A percentile compares a stretch with the other conserved stretches of the same genome.
Evolutionary conservation across 352 stramenopile species (phyloP).

Genomic region (Blastocystis sp.): DNA sequence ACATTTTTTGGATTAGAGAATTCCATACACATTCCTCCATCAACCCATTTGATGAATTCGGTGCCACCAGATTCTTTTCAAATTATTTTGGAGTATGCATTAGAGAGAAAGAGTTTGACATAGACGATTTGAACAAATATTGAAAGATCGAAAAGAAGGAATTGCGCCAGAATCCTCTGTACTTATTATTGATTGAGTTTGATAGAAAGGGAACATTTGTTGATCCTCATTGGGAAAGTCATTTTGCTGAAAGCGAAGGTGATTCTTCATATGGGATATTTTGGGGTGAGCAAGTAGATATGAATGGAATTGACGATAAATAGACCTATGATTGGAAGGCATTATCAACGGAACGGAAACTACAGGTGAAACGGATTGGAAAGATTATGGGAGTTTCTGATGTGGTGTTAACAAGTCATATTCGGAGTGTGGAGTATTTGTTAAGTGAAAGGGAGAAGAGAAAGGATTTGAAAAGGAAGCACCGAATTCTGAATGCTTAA

Average conservation of each 20-base stretch:
- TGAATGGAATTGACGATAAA: background rate
- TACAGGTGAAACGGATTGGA: background rate
- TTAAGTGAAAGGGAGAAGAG: background rate
- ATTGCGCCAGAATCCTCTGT: too few relatives aligned
- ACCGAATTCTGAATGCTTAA: background rate
- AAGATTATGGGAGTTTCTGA: constrained; percentile 5
- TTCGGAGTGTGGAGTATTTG: constrained; percentile 34
- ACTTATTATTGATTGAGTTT: background rate
- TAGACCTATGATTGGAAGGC: background rate
- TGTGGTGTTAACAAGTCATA: background rate
- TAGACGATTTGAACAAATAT: background rate
- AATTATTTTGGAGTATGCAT: background rate
- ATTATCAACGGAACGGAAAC: background rate
- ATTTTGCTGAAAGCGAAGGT: background rate
- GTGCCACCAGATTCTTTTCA: background rate
- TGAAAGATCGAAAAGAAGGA: background rate
- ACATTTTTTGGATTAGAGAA: background rate
- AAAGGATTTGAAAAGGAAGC: background rate
- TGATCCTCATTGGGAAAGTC: background rate
- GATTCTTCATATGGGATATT: background rate
- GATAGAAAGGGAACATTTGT: background rate
- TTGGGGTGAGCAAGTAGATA: background rate
- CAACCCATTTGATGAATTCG: background rate
- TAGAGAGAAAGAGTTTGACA: background rate
- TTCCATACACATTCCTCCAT: background rate